Evolutionary conservation across 176 grass and related monocot genomes (phyloP), one percentile per base, ranked within the genome.

Genomic region (Typha latifolia): DNA sequence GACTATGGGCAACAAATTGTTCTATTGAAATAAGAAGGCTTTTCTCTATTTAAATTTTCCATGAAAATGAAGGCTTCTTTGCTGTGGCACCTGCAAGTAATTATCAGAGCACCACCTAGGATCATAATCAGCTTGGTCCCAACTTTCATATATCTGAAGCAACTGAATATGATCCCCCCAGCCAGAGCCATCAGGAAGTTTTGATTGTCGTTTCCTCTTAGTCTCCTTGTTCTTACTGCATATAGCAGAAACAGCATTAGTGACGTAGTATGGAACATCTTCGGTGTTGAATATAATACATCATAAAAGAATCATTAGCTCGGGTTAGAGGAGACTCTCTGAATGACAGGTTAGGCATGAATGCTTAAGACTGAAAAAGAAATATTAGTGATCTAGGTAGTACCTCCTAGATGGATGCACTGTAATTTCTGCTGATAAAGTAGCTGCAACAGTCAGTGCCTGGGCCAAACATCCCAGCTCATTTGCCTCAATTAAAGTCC

Each of bases 131-230:
- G 89, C 75, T 72, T 63, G 88, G 52, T 91, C 74, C 92, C 88
- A 96, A 70, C 53, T 84, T 88, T 96, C 92, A 74, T 86, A 96
- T 79, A 91, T 85, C 64, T 96, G 88, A 91, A 96, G 85, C 77
- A 96, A 76, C 69, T 96, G 92, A 74, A 96, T 88, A 75, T 96
- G 92, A 66, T 96, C 92, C 68, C 92, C 92, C 87, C 82, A 96
- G 27, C 92, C 92, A 77, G 84, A 91, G 71, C 92, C 92, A 84
- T 91, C 80, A 62, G 92, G 88, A 64, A 96, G 85, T 77, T 76
- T 77, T 64, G 75, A 70, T 63, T 84, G 74, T 5, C 78, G 81
- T 74, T 89, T 96, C 67, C 92, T 88, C 72, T 96, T 96, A 70
- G 72, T 80, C 23, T 89, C 92, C 68, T 84, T 73, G 13, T 69